Conservation (phyloP, 2,329 filamentous ascomycete species). For the Epichloe scottii region DNA sequence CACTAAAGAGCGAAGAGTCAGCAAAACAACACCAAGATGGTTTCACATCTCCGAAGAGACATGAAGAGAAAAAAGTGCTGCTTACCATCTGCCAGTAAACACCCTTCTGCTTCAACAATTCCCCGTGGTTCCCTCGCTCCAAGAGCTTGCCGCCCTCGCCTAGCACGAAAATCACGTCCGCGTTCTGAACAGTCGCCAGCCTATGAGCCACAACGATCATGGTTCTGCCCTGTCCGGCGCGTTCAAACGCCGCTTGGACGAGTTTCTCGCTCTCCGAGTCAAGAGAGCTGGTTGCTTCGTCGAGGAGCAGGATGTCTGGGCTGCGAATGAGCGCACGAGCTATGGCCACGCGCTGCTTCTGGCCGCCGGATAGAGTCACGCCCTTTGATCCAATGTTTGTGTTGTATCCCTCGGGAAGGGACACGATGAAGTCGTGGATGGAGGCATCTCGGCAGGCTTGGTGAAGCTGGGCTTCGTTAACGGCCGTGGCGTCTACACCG, state of each 20-base stretch:
- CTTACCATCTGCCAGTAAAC: no score
- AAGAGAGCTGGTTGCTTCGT: constrained; percentile 60
- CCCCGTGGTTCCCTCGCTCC: constrained; percentile 39
- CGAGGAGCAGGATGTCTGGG: constrained; percentile 55
- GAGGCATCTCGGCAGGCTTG: no score
- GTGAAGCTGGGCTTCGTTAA: no score
- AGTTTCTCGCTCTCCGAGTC: constrained; percentile 51
- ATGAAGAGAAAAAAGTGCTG: no score
- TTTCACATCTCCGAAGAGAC: no score
- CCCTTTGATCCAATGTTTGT: constrained; percentile 57
- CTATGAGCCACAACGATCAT: constrained; percentile 70
- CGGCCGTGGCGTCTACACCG: constrained; percentile 24
- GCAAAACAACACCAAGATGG: no score
- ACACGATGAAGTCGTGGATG: constrained; percentile 41
- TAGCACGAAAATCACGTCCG: constrained; percentile 69
- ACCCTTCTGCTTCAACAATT: constrained; percentile 24
- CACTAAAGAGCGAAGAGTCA: no score
- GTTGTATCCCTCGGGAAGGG: constrained; percentile 55
- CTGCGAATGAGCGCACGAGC: constrained; percentile 54
- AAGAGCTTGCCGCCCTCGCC: constrained; percentile 47
- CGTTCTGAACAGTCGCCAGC: constrained; percentile 64
- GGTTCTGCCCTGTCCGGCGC: constrained; percentile 44
- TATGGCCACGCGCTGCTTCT: constrained; percentile 59
- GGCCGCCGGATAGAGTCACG: constrained; percentile 55
- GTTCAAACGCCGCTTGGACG: constrained; percentile 57